These are phyloP conservation scores for Plasmopara muralis DNA, from an alignment of 352 stramenopile species.

Conservation along the genomic window DNA sequence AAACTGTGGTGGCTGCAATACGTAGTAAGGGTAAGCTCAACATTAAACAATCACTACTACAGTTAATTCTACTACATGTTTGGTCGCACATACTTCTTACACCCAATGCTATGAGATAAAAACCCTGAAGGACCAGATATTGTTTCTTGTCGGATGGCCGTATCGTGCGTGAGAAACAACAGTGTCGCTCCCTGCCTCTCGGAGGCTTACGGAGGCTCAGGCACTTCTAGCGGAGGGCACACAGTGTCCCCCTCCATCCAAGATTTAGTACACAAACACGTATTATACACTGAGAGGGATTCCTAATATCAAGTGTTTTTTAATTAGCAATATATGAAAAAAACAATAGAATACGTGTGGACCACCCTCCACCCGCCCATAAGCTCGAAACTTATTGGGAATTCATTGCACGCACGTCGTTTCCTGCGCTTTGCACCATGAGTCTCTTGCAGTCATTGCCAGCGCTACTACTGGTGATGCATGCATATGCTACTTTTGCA, in stretches of 20 bases:
- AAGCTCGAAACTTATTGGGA: not conserved
- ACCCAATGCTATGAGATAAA: slow-evolving; percentile 86
- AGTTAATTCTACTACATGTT: slow-evolving; percentile 24
- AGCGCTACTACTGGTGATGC: slow-evolving; percentile 8
- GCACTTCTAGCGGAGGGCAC: slow-evolving; percentile 35
- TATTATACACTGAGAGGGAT: not conserved
- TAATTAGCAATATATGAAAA: too few relatives aligned
- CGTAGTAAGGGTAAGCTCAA: slow-evolving; percentile 3
- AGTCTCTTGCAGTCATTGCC: slow-evolving; percentile 9
- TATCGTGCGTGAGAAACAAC: slow-evolving; percentile 47
- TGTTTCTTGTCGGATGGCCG: slow-evolving; percentile 53
- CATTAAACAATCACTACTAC: not conserved
- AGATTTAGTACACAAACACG: slow-evolving; percentile 12
- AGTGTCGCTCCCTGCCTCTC: slow-evolving; percentile 16
- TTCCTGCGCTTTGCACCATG: slow-evolving; percentile 14
- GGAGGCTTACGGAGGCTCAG: slow-evolving; percentile 18
- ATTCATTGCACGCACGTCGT: slow-evolving; percentile 7
- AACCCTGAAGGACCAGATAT: slow-evolving; percentile 75
- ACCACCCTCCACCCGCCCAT: slow-evolving; percentile 1
- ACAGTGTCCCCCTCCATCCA: slow-evolving; percentile 20
- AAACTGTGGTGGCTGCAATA: slow-evolving; percentile 19
- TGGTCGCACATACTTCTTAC: slow-evolving; percentile 84
- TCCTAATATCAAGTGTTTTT: too few relatives aligned
- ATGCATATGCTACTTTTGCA: slow-evolving; percentile 14
- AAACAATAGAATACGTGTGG: slow-evolving; percentile 1